Evolutionary conservation across 495 filamentous ascomycete species (phyloP).

Genomic region (Lophiotrema nucula): DNA sequence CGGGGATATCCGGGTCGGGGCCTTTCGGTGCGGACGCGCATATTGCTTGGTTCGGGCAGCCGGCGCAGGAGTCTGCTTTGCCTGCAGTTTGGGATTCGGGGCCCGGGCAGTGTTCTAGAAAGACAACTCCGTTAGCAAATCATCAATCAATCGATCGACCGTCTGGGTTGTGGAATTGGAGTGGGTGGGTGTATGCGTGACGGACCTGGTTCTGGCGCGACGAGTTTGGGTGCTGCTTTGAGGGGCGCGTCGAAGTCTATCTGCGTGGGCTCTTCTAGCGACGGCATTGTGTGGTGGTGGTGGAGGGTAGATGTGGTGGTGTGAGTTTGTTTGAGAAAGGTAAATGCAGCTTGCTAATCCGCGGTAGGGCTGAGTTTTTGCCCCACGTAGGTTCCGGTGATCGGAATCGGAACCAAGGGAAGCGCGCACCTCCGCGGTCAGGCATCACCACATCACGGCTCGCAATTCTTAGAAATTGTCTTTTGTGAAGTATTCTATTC

Average conservation of each 20-base stretch:
- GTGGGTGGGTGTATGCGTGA: not conserved
- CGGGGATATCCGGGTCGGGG: slow-evolving; percentile 87
- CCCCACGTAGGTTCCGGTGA: slow-evolving; percentile 7
- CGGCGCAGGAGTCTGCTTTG: slow-evolving; percentile 81
- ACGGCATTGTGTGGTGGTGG: slow-evolving; percentile 58
- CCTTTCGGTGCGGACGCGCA: slow-evolving; percentile 94
- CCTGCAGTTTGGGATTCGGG: slow-evolving; percentile 86
- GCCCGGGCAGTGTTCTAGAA: slow-evolving; percentile 84
- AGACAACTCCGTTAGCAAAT: too few relatives aligned
- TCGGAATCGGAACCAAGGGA: not conserved
- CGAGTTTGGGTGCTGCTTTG: slow-evolving; percentile 70
- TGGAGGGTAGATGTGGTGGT: not conserved
- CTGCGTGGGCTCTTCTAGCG: slow-evolving; percentile 65
- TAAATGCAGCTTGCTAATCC: slow-evolving; percentile 20
- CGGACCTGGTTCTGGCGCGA: slow-evolving; percentile 84
- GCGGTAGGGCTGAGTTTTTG: slow-evolving; percentile 5
- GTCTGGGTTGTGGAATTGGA: too few relatives aligned
- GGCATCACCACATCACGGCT: not conserved
- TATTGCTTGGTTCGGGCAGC: slow-evolving; percentile 93
- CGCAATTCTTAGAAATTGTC: not conserved
- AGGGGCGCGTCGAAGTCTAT: slow-evolving; percentile 67
- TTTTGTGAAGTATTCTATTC: not conserved
- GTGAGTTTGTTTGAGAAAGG: not conserved
- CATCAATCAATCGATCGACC: too few relatives aligned
- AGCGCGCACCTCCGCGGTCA: slow-evolving; percentile 4